Evolutionary conservation across 441 rosid genomes (phyloP), one percentile per base, ranked within the genome.

Genomic region (Erysimum cheiri): DNA sequence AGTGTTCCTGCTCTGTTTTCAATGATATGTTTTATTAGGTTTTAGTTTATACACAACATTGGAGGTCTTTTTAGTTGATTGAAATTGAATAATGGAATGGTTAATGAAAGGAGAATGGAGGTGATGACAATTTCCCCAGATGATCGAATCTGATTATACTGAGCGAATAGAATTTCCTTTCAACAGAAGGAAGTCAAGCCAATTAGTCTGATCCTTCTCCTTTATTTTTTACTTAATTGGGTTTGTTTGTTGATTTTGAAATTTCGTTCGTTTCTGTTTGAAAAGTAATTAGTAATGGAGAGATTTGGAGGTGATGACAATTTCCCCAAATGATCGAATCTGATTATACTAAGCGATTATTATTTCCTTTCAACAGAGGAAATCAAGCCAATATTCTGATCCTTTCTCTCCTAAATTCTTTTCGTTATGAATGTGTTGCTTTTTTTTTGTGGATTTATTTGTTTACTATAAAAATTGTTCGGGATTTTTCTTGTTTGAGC

Each of bases 301-400:
- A 64, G 76, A 37, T 1, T 2, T 58, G 60, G 72, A 66, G 44
- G 61, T 67, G 72, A 74, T 74, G 78, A 74, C 68, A 73, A 73
- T 73, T 73, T 73, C 77, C 72, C 77, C 77, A 73, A 11, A 59
- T 66, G 72, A 73, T 73, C 77, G 77, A 73, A 59, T 59, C 67
- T 58, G 77, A 73, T 66, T 66, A 73, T 22, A 73, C 49, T 49
- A 12, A 58, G 77, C 77, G 77, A 73, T 6, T 57, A 0, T 15
- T 46, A 64, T 46, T 56, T 72, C 47, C 62, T 28, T 48, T 44
- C 41, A 35, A 39, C 67, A 60, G 73, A 70, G 74, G 60, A 70
- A 60, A 8, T 70, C 74, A 70, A 70, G 74, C 74, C 74, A 37
- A 71, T 52, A 3, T n/a, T 62, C 75, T 71, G 75, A 71, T 61